Conservation (phyloP, 1,139 yeast genomes). For the Candida glucosophila region DNA sequence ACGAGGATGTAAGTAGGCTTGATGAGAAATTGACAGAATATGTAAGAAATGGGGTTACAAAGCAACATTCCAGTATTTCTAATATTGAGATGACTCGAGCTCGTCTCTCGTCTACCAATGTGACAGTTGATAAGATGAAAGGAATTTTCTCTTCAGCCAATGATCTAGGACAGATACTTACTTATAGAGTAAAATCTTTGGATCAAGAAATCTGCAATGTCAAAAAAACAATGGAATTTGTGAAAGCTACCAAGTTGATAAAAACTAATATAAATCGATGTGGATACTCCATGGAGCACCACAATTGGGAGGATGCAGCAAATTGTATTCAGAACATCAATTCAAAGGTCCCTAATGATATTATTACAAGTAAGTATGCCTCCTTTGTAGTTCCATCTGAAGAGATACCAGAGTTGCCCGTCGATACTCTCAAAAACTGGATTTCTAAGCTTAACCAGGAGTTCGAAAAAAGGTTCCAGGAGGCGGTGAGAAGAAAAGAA, state of each 20-base stretch:
- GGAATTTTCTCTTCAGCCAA: slow-evolving; percentile 52
- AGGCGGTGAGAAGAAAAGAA: slow-evolving; percentile 60
- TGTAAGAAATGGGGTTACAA: slow-evolving; percentile 17
- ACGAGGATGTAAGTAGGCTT: slow-evolving; percentile 7
- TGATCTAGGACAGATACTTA: slow-evolving; percentile 55
- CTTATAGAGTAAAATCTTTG: slow-evolving; percentile 58
- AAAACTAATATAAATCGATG: slow-evolving; percentile 61
- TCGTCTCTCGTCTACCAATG: slow-evolving; percentile 27
- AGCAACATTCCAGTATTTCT: slow-evolving; percentile 28
- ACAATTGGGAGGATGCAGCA: slow-evolving; percentile 71
- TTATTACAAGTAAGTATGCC: slow-evolving; percentile 64
- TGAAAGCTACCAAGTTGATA: slow-evolving; percentile 54
- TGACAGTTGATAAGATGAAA: slow-evolving; percentile 38
- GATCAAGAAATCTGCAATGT: slow-evolving; percentile 70
- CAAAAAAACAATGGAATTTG: slow-evolving; percentile 55
- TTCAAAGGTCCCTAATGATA: slow-evolving; percentile 41
- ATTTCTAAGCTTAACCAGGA: slow-evolving; percentile 45
- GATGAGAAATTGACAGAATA: slow-evolving; percentile 20
- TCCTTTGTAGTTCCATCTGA: slow-evolving; percentile 81
- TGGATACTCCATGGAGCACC: slow-evolving; percentile 54
- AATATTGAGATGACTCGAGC: slow-evolving; percentile 31
- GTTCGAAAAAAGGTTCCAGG: slow-evolving; percentile 55
- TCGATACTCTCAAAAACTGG: slow-evolving; percentile 48
- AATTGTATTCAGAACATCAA: slow-evolving; percentile 46
- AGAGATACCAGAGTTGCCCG: slow-evolving; percentile 81